Evolutionary conservation across 2,329 filamentous ascomycete genomes (phyloP), one percentile per base, ranked within the genome.

Genomic region (Fusarium tupiense): DNA sequence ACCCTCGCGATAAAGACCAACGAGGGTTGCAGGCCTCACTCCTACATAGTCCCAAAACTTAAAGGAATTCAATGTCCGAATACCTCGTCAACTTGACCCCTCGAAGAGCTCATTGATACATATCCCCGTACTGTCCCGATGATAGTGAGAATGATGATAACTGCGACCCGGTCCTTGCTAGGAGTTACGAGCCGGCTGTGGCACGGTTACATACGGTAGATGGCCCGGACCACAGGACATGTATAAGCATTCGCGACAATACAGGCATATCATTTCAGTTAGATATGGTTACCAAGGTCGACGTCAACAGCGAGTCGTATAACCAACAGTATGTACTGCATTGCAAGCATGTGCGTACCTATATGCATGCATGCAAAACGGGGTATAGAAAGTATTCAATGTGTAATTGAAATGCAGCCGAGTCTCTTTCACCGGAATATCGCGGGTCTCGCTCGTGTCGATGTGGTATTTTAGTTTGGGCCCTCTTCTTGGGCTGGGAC

Each of bases 21-120:
- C 44, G 43, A 54, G 60, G 67, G 47, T 60, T 59, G 56, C 63
- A 64, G 50, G 56, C 64, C 59, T 67, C 67, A 59, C 58, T 40
- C 46, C 49, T 57, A 57, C 19, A 38, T 38, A 29, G 40, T 26
- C 35, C 49, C 53, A 47, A 54, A 71, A 71, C 67, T 43, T 38
- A 66, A 74, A 71, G 72, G 68, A 74, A 74, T 74, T 70, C 67
- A 69, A 74, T 74, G 67, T 74, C 72, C 72, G 70, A 44, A 43
- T 57, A 33, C 40, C 37, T 50, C 12, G 31, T 44, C 41, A 40
- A 40, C 35, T 35, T 41, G 33, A 26, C n/a, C 38, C 57, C 35
- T 33, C 60, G 24, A 65, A 38, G 46, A 50, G 20, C 66, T 47
- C 40, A 26, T 41, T 69, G 29, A 46, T 52, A 65, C 40, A 43